Conservation (phyloP, 2,329 filamentous ascomycete genomes). For the Cladophialophora immunda region DNA sequence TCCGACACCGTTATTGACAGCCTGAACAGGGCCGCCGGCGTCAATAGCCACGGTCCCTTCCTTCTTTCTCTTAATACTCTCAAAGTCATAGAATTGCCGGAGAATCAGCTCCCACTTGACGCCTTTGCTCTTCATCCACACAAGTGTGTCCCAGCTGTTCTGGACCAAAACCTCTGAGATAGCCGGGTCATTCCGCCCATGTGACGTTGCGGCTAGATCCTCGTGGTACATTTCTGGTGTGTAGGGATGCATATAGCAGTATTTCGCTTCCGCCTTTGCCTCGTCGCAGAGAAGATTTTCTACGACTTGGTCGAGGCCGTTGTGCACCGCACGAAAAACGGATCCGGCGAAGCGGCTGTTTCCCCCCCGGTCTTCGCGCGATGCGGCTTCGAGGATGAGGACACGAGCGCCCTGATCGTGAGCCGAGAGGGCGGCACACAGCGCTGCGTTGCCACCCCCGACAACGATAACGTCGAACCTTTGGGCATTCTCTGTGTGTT, state of each 20-base stretch:
- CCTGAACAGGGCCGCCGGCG: constrained; percentile 67
- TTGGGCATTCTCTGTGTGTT: too few relatives aligned
- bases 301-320: constrained; percentile 61
- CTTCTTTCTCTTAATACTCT: constrained; percentile 47
- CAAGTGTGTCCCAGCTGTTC: constrained; percentile 60
- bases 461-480: constrained; percentile 59
- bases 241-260: constrained; percentile 69
- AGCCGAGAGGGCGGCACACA: constrained; percentile 66
- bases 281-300: constrained; percentile 68
- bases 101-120: constrained; percentile 68
- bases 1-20: constrained; percentile 62
- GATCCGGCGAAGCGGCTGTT: constrained; percentile 26
- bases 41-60: constrained; percentile 48
- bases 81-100: constrained; percentile 69
- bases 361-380: constrained; percentile 16
- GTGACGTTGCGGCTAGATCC: constrained; percentile 65
- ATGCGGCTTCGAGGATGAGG: constrained; percentile 26
- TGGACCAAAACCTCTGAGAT: constrained; percentile 60
- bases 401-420: constrained; percentile 53
- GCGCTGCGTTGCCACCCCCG: constrained; percentile 71
- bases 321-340: constrained; percentile 18
- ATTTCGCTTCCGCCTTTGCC: constrained; percentile 49
- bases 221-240: constrained; percentile 60
- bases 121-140: constrained; percentile 65
- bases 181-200: constrained; percentile 60